Conservation (phyloP, 2,329 filamentous ascomycete species). For the Sordariomycetes sp. region DNA sequence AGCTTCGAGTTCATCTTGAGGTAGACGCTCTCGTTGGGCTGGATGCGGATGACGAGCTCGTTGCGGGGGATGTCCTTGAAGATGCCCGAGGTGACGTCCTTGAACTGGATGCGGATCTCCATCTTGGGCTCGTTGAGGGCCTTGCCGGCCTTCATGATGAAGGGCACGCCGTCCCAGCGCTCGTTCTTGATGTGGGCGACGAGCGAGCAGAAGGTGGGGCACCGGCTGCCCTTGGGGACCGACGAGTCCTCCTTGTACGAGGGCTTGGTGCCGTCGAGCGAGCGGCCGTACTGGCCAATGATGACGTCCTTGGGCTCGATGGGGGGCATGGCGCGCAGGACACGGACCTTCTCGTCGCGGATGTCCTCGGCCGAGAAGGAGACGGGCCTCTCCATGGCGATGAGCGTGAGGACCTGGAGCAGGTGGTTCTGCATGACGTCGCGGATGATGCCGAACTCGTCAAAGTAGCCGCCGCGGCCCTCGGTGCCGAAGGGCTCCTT, state of each 20-base stretch:
- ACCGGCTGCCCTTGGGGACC: constrained; percentile 67
- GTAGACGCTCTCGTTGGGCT: constrained; percentile 98
- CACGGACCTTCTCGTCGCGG: constrained; percentile 95
- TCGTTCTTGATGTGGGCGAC: constrained; percentile 99
- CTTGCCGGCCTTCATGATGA: constrained; percentile 99
- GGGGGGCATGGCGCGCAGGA: constrained; percentile 80
- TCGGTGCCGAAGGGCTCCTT: constrained; percentile 99
- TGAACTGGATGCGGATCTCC: constrained; percentile 97
- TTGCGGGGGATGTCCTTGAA: constrained; percentile 99
- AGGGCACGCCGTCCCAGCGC: constrained; percentile 96
- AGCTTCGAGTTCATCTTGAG: constrained; percentile 99
- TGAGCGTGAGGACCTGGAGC: constrained; percentile 86
- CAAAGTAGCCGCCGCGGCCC: constrained; percentile 95
- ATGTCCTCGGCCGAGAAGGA: constrained; percentile 98
- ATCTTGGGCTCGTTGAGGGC: constrained; percentile 99
- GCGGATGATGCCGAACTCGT: constrained; percentile 97
- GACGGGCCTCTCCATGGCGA: constrained; percentile 96
- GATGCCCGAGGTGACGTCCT: constrained; percentile 97
- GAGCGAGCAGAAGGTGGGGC: constrained; percentile 95
- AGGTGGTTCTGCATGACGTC: constrained; percentile 99
- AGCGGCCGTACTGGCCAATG: constrained; percentile 96
- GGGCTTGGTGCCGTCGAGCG: constrained; percentile 89
- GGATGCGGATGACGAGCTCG: constrained; percentile 97
- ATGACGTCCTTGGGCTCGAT: constrained; percentile 99
- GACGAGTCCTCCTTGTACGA: constrained; percentile 98